A percentile compares a stretch with the other conserved stretches of the same genome.
These are phyloP conservation scores for Conticribra weissflogii DNA, from an alignment of 108 stramenopile genomes.

Conservation along the genomic window DNA sequence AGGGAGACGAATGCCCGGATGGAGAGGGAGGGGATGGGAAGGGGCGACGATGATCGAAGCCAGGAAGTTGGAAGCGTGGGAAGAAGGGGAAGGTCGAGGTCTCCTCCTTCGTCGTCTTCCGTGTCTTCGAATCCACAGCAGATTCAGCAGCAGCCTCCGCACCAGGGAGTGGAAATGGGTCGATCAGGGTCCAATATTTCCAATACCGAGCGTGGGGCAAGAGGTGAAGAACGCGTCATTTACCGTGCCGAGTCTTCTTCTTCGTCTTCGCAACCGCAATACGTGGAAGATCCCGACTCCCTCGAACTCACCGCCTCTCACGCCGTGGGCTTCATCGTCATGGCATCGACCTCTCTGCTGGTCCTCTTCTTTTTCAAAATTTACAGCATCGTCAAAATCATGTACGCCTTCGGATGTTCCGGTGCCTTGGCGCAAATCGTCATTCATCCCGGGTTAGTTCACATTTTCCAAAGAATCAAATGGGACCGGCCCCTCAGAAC, in stretches of 20 bases:
- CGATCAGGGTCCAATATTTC: background rate
- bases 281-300: conserved; percentile 20
- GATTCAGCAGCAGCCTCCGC: too few relatives aligned
- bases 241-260: conserved; percentile 12
- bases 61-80: background rate
- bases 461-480: conserved; percentile 12
- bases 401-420: conserved; percentile 77
- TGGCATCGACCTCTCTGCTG: conserved; percentile 70
- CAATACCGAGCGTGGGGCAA: background rate
- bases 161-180: conserved; percentile 1
- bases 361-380: conserved; percentile 79
- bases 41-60: background rate
- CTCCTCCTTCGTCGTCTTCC: background rate
- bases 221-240: conserved; percentile 24
- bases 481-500: conserved; percentile 21
- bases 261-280: conserved; percentile 9
- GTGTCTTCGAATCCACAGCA: too few relatives aligned
- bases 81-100: background rate
- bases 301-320: conserved; percentile 56
- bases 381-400: conserved; percentile 60
- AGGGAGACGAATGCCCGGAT: conserved; percentile 10
- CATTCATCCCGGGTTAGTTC: conserved; percentile 38
- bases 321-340: conserved; percentile 69
- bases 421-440: conserved; percentile 57
- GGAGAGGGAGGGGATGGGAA: conserved; percentile 5